Percentiles rank a stretch among this genome's conserved stretches.
Evolutionary conservation across 2,329 filamentous ascomycete genomes (phyloP).

Genomic region (Thyridium curvatum): DNA sequence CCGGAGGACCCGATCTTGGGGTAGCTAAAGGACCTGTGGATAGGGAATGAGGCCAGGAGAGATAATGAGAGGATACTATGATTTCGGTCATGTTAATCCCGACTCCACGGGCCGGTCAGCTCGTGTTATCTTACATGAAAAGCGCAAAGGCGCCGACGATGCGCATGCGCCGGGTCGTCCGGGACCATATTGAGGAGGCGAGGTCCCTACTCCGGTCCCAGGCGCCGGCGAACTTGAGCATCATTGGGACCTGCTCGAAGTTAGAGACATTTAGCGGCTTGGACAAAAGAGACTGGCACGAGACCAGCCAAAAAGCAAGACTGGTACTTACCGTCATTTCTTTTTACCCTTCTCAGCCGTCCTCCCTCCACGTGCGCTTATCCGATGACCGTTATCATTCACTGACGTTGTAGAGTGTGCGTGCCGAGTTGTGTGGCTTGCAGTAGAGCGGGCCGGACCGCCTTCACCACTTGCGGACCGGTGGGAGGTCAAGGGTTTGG

Average conservation of each 20-base stretch:
- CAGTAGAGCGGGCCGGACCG: too few relatives aligned
- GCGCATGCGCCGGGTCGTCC: conserved; percentile 21
- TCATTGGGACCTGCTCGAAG: not conserved
- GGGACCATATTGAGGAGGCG: conserved; percentile 16
- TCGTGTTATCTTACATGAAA: conserved; percentile 15
- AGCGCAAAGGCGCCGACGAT: conserved; percentile 15
- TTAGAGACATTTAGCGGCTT: too few relatives aligned
- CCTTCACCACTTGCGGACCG: too few relatives aligned
- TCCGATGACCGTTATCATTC: too few relatives aligned
- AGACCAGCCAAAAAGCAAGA: too few relatives aligned
- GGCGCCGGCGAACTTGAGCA: conserved; percentile 12
- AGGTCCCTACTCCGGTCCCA: conserved; percentile 13
- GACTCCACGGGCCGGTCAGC: not conserved
- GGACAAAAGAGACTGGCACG: too few relatives aligned
- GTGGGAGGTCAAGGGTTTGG: too few relatives aligned
- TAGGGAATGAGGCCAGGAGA: conserved; percentile 12
- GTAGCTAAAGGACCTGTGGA: conserved; percentile 8
- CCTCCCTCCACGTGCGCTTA: too few relatives aligned
- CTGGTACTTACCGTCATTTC: too few relatives aligned
- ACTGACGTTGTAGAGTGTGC: too few relatives aligned
- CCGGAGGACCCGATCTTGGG: conserved; percentile 15
- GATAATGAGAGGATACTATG: conserved; percentile 8
- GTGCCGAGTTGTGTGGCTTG: too few relatives aligned
- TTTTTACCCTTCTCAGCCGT: too few relatives aligned
- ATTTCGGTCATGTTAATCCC: not conserved